A percentile compares a stretch with the other conserved stretches of the same genome.
Conservation (phyloP, 1,139 yeast species). For the Candida sojae region DNA sequence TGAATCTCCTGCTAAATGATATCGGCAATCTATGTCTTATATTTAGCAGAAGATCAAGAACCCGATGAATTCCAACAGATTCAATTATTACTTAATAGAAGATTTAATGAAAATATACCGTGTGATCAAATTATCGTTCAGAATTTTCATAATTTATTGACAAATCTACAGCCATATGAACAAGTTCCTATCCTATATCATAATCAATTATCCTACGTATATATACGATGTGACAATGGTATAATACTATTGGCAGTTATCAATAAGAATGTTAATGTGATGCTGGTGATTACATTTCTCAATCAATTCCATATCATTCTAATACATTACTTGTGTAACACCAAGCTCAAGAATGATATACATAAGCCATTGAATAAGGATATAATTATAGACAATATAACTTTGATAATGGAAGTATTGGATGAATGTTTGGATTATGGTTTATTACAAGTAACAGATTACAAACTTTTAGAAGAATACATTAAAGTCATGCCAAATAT, state of each 20-base stretch:
- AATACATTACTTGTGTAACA: slow-evolving; percentile 29
- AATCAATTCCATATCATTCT: slow-evolving; percentile 34
- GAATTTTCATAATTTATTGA: slow-evolving; percentile 28
- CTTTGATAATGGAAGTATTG: slow-evolving; percentile 40
- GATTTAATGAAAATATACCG: slow-evolving; percentile 37
- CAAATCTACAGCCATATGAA: slow-evolving; percentile 16
- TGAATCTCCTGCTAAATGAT: slow-evolving; percentile 26
- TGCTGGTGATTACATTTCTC: slow-evolving; percentile 43
- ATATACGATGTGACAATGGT: slow-evolving; percentile 31
- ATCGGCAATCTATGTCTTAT: slow-evolving; percentile 39
- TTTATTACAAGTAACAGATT: slow-evolving; percentile 44
- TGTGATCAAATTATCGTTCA: slow-evolving; percentile 24
- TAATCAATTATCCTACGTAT: slow-evolving; percentile 32
- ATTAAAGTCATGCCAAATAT: slow-evolving; percentile 42
- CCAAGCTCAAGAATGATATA: slow-evolving; percentile 6
- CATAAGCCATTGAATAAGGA: slow-evolving; percentile 26
- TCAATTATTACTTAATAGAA: slow-evolving; percentile 37
- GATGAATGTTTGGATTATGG: slow-evolving; percentile 53
- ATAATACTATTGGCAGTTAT: slow-evolving; percentile 35
- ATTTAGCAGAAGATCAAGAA: slow-evolving; percentile 28
- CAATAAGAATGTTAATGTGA: slow-evolving; percentile 35
- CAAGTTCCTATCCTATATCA: slow-evolving; percentile 33
- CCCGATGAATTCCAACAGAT: slow-evolving; percentile 31
- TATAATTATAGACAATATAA: slow-evolving; percentile 39
- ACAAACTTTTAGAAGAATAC: slow-evolving; percentile 45